Conservation (phyloP, 1,139 yeast genomes). For the Debaryomycetaceae sp. region DNA sequence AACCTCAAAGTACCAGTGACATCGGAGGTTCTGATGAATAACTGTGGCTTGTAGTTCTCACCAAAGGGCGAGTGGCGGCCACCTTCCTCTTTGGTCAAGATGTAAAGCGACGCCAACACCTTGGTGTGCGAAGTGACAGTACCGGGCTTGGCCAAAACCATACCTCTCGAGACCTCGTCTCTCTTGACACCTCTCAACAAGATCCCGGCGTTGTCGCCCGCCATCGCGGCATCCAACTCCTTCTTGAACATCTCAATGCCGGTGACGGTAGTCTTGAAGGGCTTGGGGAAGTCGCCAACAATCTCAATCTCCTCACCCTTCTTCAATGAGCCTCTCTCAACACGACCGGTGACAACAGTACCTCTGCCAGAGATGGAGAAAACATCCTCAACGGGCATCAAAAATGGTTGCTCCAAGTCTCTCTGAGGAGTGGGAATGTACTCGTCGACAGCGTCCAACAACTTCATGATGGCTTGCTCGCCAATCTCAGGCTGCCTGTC, state of each 20-base stretch:
- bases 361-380: conserved; percentile 99
- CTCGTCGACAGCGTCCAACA: conserved; percentile 90
- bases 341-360: conserved; percentile 98
- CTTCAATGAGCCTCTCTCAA: conserved; percentile 94
- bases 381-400: conserved; percentile 96
- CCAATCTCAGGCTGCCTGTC: conserved; percentile 89
- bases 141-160: conserved; percentile 94
- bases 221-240: conserved; percentile 87
- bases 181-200: conserved; percentile 97
- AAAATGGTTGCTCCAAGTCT: conserved; percentile 93
- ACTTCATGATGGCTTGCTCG: conserved; percentile 72
- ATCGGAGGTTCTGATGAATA: conserved; percentile 93
- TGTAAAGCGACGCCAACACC: conserved; percentile 89
- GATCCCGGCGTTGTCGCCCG: conserved; percentile 97
- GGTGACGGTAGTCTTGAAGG: conserved; percentile 90
- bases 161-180: conserved; percentile 95
- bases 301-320: conserved; percentile 98
- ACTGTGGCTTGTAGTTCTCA: conserved; percentile 96
- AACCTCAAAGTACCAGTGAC: conserved; percentile 87
- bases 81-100: conserved; percentile 95
- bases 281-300: conserved; percentile 85
- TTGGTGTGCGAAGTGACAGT: conserved; percentile 90
- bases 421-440: conserved; percentile 95
- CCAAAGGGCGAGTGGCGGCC: conserved; percentile 99
- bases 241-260: conserved; percentile 95